A percentile compares a stretch with the other conserved stretches of the same genome.
Evolutionary conservation across 331 rosid species (phyloP).

Genomic region (Acacia concinna): DNA sequence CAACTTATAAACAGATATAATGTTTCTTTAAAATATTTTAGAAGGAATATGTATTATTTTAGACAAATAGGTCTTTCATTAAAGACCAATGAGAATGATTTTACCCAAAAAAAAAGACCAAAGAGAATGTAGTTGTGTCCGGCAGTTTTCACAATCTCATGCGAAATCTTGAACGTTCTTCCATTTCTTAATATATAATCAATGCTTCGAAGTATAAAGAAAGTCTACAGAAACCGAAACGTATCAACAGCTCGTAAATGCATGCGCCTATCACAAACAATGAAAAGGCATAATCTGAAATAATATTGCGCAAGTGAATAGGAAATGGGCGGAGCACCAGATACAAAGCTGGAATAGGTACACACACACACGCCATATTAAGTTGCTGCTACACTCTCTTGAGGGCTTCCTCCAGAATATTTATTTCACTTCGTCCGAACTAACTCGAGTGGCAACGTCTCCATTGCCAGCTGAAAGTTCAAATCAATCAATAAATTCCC

Average conservation of each 20-base stretch:
- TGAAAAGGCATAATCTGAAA: neutral
- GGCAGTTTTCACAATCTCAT: neutral
- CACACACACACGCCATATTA: constrained; percentile 4
- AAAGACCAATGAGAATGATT: too few species aligned
- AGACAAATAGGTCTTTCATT: too few species aligned
- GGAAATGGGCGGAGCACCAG: neutral
- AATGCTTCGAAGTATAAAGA: neutral
- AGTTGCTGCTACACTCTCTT: constrained; percentile 7
- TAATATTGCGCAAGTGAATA: neutral
- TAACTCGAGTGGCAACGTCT: constrained; percentile 82
- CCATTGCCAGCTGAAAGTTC: constrained; percentile 72
- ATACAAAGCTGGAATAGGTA: neutral
- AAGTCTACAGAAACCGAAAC: neutral
- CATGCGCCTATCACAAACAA: neutral
- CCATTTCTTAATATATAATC: neutral
- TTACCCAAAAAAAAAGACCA: too few species aligned
- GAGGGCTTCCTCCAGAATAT: constrained; percentile 15
- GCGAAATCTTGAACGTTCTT: neutral
- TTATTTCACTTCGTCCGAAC: constrained; percentile 51
- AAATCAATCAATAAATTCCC: neutral
- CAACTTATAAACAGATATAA: too few species aligned
- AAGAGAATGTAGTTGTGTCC: neutral
- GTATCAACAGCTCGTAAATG: neutral
- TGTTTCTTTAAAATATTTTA: too few species aligned
- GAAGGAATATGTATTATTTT: too few species aligned